Percentiles rank a stretch among this genome's conserved stretches.
Evolutionary conservation across 306 rosid genomes (phyloP).

Genomic region (Albizia julibrissin): DNA sequence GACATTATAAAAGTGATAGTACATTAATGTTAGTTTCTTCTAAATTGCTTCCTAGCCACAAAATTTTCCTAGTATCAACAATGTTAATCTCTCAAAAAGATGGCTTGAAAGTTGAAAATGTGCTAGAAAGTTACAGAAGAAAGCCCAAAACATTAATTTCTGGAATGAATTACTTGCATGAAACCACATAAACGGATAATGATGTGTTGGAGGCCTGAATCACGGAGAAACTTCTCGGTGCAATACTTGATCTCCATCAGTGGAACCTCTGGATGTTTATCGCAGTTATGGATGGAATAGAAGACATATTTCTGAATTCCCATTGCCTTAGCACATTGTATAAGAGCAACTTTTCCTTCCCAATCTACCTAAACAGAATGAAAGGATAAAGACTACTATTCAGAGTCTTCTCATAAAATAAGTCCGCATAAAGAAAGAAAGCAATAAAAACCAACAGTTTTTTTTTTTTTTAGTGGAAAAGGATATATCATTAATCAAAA

Average conservation of each 20-base stretch:
- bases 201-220: slow-evolving; percentile 73
- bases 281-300: slow-evolving; percentile 95
- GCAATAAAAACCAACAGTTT: not conserved
- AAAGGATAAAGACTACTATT: slow-evolving; percentile 34
- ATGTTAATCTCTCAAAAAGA: not conserved
- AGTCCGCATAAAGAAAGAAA: not conserved
- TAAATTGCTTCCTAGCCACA: not conserved
- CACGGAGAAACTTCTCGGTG: slow-evolving; percentile 82
- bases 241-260: slow-evolving; percentile 95
- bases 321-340: slow-evolving; percentile 98
- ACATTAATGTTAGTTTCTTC: not conserved
- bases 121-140: not conserved
- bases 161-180: slow-evolving; percentile 69
- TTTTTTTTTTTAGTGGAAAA: no score
- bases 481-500: no score
- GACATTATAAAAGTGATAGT: not conserved
- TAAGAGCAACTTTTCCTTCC: slow-evolving; percentile 98
- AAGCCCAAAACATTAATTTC: not conserved
- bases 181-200: slow-evolving; percentile 84
- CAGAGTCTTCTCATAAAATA: not conserved
- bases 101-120: not conserved
- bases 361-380: slow-evolving; percentile 82
- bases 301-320: slow-evolving; percentile 88
- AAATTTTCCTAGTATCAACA: not conserved
- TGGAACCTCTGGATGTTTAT: slow-evolving; percentile 98